Evolutionary conservation across 108 stramenopile genomes (phyloP).

Genomic region (Licmophora abbreviata): DNA sequence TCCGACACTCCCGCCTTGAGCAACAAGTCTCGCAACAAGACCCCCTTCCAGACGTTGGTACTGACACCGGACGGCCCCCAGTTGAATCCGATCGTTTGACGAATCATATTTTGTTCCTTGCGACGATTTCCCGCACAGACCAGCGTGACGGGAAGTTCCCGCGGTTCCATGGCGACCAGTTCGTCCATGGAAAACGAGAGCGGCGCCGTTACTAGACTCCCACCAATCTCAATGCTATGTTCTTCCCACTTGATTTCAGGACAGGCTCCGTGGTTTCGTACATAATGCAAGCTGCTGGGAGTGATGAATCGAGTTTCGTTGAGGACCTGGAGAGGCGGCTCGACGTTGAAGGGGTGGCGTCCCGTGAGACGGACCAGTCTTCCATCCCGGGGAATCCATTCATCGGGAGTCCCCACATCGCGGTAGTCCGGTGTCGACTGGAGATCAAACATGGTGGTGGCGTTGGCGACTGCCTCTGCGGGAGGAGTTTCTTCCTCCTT

Average conservation of each 20-base stretch:
- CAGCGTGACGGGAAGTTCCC: slow-evolving; percentile 88
- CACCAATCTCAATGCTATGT: slow-evolving; percentile 60
- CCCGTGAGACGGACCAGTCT: slow-evolving; percentile 90
- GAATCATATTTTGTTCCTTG: slow-evolving; percentile 97
- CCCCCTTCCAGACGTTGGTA: slow-evolving; percentile 94
- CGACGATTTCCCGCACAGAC: slow-evolving; percentile 97
- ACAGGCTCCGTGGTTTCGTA: slow-evolving; percentile 87
- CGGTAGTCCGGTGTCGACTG: slow-evolving; percentile 56
- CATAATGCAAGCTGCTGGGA: slow-evolving; percentile 75
- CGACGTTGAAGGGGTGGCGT: slow-evolving; percentile 96
- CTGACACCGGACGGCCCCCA: slow-evolving; percentile 93
- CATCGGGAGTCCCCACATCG: slow-evolving; percentile 81
- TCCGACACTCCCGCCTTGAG: slow-evolving; percentile 70
- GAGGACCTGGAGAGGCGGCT: slow-evolving; percentile 80
- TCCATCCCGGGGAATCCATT: slow-evolving; percentile 86
- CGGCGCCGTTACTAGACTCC: slow-evolving; percentile 32
- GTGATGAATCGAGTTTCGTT: slow-evolving; percentile 76
- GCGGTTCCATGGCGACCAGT: slow-evolving; percentile 47
- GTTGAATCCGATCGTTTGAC: slow-evolving; percentile 95
- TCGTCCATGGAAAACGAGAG: slow-evolving; percentile 82
- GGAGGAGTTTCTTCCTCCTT: slow-evolving; percentile 62
- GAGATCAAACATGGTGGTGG: slow-evolving; percentile 48
- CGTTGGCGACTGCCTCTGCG: slow-evolving; percentile 26
- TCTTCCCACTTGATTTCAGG: slow-evolving; percentile 77
- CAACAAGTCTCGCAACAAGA: slow-evolving; percentile 82